Evolutionary conservation across 768 basidiomycete genomes (phyloP).

Genomic region (Hericium erinaceus): DNA sequence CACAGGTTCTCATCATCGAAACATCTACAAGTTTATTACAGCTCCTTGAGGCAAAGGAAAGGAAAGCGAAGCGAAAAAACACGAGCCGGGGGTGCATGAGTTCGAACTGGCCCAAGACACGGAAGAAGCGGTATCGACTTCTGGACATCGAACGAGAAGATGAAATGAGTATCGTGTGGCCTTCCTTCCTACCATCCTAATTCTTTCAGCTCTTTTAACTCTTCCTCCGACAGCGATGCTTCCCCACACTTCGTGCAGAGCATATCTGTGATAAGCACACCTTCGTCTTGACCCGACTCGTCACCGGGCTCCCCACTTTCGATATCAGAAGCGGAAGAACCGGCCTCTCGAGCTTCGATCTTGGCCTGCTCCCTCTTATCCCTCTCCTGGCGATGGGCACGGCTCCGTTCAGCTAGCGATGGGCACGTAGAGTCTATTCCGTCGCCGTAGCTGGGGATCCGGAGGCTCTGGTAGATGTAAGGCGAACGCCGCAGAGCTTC

Average conservation of each 20-base stretch:
- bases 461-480: background rate
- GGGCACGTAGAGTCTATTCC: background rate
- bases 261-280: slow-evolving; percentile 53
- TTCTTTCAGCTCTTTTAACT: background rate
- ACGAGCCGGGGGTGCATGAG: slow-evolving; percentile 28
- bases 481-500: background rate
- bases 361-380: slow-evolving; percentile 7
- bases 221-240: slow-evolving; percentile 50
- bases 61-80: background rate
- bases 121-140: slow-evolving; percentile 70
- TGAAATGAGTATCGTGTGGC: slow-evolving; percentile 25
- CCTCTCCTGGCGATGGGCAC: slow-evolving; percentile 11
- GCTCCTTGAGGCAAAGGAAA: slow-evolving; percentile 5
- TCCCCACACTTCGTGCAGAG: slow-evolving; percentile 53
- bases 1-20: slow-evolving; percentile 18
- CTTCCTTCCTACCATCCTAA: too few species aligned
- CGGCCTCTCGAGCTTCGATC: slow-evolving; percentile 11
- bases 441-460: background rate
- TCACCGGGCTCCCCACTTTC: background rate
- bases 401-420: background rate
- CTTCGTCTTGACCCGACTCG: background rate
- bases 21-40: background rate
- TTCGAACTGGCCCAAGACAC: slow-evolving; percentile 57
- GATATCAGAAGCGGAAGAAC: slow-evolving; percentile 9
- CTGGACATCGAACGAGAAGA: slow-evolving; percentile 26